These are phyloP conservation scores for Wickerhamomyces xylosicus DNA, from an alignment of 805 yeast species.

Conservation along the genomic window DNA sequence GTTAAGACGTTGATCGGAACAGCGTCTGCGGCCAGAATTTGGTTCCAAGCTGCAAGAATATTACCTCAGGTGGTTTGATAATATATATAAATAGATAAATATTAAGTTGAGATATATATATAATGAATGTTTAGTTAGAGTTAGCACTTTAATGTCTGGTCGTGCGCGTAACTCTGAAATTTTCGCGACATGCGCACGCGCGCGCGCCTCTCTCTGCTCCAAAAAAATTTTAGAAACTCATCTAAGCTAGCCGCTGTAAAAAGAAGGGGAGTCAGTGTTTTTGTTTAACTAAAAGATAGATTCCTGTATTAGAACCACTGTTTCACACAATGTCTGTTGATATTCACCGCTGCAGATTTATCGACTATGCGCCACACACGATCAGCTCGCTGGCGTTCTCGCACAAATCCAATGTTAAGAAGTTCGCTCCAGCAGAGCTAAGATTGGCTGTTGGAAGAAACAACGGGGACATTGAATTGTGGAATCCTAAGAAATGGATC, in stretches of 20 bases:
- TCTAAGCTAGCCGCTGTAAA: too few species aligned
- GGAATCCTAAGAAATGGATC: slow-evolving; percentile 87
- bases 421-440: slow-evolving; percentile 41
- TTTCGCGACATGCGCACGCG: too few species aligned
- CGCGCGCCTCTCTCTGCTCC: too few species aligned
- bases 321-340: slow-evolving; percentile 4
- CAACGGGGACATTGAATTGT: slow-evolving; percentile 91
- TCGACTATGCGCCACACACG: slow-evolving; percentile 77
- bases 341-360: slow-evolving; percentile 83
- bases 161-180: too few species aligned
- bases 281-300: too few species aligned
- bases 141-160: too few species aligned
- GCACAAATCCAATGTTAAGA: slow-evolving; percentile 35
- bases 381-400: slow-evolving; percentile 78
- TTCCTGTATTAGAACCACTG: too few species aligned
- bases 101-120: too few species aligned
- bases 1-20: slow-evolving; percentile 49
- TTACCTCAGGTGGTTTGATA: slow-evolving; percentile 20
- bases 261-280: too few species aligned
- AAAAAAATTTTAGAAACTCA: too few species aligned
- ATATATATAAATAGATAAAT: too few species aligned
- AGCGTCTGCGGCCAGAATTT: slow-evolving; percentile 60
- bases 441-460: slow-evolving; percentile 87
- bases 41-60: slow-evolving; percentile 57
- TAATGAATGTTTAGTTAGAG: too few species aligned